Base-by-base conservation (phyloP, 2,329 filamentous ascomycete species). In the Phaeosphaeria sp. region DNA sequence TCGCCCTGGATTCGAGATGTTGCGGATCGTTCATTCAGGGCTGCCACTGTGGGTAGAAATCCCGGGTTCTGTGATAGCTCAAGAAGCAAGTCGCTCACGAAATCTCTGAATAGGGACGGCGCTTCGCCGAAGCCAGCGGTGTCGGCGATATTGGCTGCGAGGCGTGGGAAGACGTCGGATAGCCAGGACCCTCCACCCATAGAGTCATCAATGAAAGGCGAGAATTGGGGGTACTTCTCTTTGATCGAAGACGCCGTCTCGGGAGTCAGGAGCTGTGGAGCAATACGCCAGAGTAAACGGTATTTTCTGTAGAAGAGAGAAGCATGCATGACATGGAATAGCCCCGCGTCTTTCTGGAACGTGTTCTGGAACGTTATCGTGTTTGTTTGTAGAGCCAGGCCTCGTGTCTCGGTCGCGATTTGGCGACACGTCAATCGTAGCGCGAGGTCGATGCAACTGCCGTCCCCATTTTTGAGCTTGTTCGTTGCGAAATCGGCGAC, bases 361-460 rank as follows among this genome's bases (percentile, higher is more conserved):
- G 23, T 23, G 5, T 21, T 47, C 44, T 15, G 23, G 23, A 47
- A 47, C 4, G 42, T 21, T 6, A 53, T 36, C 10, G 21, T 23
- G 21, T 52, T 52, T 6, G 18, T 6, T 6, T 17, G 17, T 6
- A 62, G 20, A 17, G 56, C 51, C 15, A 62, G 15, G 3, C 56
- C 56, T 3, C n/a, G 18, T 30, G 57, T 48, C 21, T 59, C 60
- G 7, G 2, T 21, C 10, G 60, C 51, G 13, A 59, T n/a, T 21
- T 55, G 48, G n/a, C 36, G 50, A n/a, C 60, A 59, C 7, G 56
- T 57, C 2, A 44, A 3, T n/a, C 11, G 17, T 1, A 62, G 49
- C 17, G 54, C 44, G n/a, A 59, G 39, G 18, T 56, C 20, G 39
- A 62, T 56, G 6, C 22, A 25, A 11, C 27, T 18, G 2, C 51